Evolutionary conservation across 176 grass and related monocot species (phyloP).

Genomic region (Poa annua): DNA sequence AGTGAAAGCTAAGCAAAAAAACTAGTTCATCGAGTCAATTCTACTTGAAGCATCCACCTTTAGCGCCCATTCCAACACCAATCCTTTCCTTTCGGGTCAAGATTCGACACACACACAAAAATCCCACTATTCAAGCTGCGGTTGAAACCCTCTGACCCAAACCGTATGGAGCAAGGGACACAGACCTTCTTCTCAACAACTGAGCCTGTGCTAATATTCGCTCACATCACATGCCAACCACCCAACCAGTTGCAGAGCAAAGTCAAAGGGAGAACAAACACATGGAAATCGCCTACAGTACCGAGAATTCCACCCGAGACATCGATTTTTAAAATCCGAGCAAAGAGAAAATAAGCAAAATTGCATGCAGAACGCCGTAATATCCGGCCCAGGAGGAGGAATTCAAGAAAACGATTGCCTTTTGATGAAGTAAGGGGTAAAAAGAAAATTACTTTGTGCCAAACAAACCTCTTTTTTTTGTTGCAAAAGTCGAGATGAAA

Average conservation of each 20-base stretch:
- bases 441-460: not conserved
- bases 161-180: conserved; percentile 15
- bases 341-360: not conserved
- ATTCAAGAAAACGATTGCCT: not conserved
- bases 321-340: not conserved
- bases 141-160: conserved; percentile 22
- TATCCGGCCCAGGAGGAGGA: not conserved
- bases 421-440: not conserved
- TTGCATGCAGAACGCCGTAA: not conserved
- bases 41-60: conserved; percentile 32
- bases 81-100: conserved; percentile 49
- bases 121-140: conserved; percentile 39
- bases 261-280: not conserved
- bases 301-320: not conserved
- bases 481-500: not conserved
- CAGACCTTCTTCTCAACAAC: conserved; percentile 20
- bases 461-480: not conserved
- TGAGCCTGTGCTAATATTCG: conserved; percentile 2
- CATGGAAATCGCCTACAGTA: not conserved
- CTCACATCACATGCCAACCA: conserved; percentile 47
- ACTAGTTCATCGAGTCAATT: conserved; percentile 27
- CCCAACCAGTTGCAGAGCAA: conserved; percentile 11
- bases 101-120: conserved; percentile 34
- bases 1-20: not conserved
- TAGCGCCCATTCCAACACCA: conserved; percentile 10